Evolutionary conservation across 805 yeast genomes (phyloP).

Genomic region (Yamadazyma ubonensis): DNA sequence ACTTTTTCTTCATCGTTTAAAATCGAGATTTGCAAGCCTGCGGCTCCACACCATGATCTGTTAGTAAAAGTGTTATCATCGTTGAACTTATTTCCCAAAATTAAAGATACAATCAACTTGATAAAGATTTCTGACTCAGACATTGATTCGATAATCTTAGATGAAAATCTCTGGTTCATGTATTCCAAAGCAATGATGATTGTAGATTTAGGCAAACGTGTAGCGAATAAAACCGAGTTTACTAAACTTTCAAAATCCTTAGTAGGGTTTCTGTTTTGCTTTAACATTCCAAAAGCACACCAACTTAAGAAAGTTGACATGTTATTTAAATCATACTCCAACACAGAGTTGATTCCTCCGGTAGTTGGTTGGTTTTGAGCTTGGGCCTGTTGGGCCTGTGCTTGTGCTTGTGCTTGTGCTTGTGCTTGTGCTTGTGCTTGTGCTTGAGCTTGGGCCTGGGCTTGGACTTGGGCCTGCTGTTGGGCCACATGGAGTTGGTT

Average conservation of each 20-base stretch:
- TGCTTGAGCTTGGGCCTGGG: background rate
- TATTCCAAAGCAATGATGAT: slow-evolving; percentile 77
- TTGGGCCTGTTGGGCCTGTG: slow-evolving; percentile 12
- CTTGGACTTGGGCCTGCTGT: background rate
- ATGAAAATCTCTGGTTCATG: slow-evolving; percentile 57
- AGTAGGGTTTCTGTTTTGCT: slow-evolving; percentile 46
- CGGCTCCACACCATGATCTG: slow-evolving; percentile 95
- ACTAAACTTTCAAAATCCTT: slow-evolving; percentile 57
- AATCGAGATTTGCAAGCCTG: slow-evolving; percentile 63
- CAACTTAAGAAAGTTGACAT: slow-evolving; percentile 83
- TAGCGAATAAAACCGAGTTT: slow-evolving; percentile 73
- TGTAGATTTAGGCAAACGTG: slow-evolving; percentile 83
- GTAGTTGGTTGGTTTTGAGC: slow-evolving; percentile 21
- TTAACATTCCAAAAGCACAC: slow-evolving; percentile 67
- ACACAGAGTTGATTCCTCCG: slow-evolving; percentile 76
- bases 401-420: slow-evolving; percentile 10
- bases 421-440: slow-evolving; percentile 8
- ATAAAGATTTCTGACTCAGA: slow-evolving; percentile 45
- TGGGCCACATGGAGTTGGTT: slow-evolving; percentile 2
- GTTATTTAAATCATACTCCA: slow-evolving; percentile 74
- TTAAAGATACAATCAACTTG: slow-evolving; percentile 63
- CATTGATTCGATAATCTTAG: slow-evolving; percentile 22
- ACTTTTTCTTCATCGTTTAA: slow-evolving; percentile 67
- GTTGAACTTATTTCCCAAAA: slow-evolving; percentile 89
- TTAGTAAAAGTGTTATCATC: slow-evolving; percentile 97